Conservation (phyloP, 768 basidiomycete species). For the Grammothele lineata region DNA sequence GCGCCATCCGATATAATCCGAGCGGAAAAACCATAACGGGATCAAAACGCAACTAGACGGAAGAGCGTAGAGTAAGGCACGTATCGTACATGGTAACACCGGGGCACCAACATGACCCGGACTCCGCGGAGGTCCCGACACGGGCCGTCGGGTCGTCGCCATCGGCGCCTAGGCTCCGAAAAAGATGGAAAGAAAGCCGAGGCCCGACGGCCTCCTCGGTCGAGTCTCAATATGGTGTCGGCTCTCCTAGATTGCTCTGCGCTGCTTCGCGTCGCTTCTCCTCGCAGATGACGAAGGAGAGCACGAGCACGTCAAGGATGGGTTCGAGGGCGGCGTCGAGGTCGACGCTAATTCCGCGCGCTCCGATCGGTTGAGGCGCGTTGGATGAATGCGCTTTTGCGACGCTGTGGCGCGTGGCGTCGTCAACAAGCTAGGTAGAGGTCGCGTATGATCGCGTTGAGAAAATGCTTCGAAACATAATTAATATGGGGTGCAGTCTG, state of each 20-base stretch:
- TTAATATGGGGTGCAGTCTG: no score
- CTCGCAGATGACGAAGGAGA: slow-evolving; percentile 2
- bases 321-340: background rate
- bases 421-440: background rate
- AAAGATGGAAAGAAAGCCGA: no score
- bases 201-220: background rate
- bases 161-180: no score
- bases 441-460: background rate
- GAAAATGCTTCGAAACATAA: no score
- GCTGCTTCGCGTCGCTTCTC: background rate
- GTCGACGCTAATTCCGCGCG: background rate
- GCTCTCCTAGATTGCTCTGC: no score
- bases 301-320: background rate
- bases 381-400: background rate
- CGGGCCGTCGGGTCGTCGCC: background rate
- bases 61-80: no score
- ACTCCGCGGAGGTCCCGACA: no score
- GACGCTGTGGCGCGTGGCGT: background rate
- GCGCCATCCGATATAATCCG: no score
- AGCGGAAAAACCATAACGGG: no score
- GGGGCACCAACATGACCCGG: no score
- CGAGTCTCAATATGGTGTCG: background rate
- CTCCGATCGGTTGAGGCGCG: background rate
- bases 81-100: no score
- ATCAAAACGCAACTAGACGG: no score